A percentile compares a stretch with the other conserved stretches of the same genome.
Evolutionary conservation across 257 asterid species (phyloP).

Genomic region (Nyctanthes arbortristis): DNA sequence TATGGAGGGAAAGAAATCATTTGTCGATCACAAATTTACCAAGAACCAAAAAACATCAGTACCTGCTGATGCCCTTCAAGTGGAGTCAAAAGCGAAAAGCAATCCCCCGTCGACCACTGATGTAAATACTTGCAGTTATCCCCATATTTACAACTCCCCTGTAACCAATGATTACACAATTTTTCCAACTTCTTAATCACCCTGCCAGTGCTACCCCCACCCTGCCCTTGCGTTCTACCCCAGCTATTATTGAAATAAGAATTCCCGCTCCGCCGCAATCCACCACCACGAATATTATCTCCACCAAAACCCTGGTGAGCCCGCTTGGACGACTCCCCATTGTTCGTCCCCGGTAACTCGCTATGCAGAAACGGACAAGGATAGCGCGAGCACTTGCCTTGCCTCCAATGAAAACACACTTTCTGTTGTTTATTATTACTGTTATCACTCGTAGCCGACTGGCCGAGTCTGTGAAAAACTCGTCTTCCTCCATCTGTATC

Average conservation of each 20-base stretch:
- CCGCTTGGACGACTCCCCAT: slow-evolving; percentile 49
- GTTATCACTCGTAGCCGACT: slow-evolving; percentile 48
- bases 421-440: slow-evolving; percentile 46
- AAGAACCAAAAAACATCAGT: not conserved
- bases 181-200: slow-evolving; percentile 54
- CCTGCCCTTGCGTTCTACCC: slow-evolving; percentile 59
- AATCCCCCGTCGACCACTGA: slow-evolving; percentile 79
- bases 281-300: not conserved
- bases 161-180: slow-evolving; percentile 67
- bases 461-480: slow-evolving; percentile 63
- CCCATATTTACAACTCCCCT: slow-evolving; percentile 73
- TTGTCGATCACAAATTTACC: not conserved
- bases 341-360: slow-evolving; percentile 50
- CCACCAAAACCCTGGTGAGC: slow-evolving; percentile 59
- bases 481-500: slow-evolving; percentile 79
- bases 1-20: not conserved
- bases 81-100: slow-evolving; percentile 63
- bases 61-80: slow-evolving; percentile 97
- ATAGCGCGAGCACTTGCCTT: slow-evolving; percentile 74
- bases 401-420: slow-evolving; percentile 82
- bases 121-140: slow-evolving; percentile 81
- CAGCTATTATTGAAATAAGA: slow-evolving; percentile 57
- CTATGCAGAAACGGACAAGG: slow-evolving; percentile 81
- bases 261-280: slow-evolving; percentile 65
- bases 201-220: slow-evolving; percentile 32